Conservation (phyloP, 2,329 filamentous ascomycete species). For the Talaromyces piceae region DNA sequence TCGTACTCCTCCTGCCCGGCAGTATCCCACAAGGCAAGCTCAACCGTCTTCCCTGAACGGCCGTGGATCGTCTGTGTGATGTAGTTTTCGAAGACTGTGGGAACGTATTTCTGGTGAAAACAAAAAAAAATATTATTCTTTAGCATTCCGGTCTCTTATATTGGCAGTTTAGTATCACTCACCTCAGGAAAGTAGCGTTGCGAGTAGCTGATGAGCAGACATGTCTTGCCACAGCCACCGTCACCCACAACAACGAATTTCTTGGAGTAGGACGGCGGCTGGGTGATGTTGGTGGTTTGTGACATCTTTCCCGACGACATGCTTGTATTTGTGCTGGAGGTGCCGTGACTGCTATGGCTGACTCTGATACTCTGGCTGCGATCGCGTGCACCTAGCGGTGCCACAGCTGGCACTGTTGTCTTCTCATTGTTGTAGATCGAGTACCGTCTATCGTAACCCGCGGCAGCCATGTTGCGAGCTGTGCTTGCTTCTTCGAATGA, state of each 20-base stretch:
- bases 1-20: conserved; percentile 45
- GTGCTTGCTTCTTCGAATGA: too few species aligned
- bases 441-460: conserved; percentile 40
- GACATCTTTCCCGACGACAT: conserved; percentile 65
- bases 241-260: conserved; percentile 99
- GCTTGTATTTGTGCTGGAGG: conserved; percentile 76
- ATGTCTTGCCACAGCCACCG: conserved; percentile 97
- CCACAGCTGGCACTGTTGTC: conserved; percentile 33
- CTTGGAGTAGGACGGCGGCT: conserved; percentile 90
- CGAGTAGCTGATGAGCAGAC: conserved; percentile 95
- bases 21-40: conserved; percentile 96
- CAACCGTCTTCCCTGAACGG: conserved; percentile 83
- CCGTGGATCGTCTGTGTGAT: conserved; percentile 93
- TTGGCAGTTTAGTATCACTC: conserved; percentile 22
- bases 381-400: conserved; percentile 39
- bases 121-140: too few species aligned
- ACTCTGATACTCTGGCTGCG: conserved; percentile 56
- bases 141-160: not conserved
- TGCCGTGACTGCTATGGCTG: conserved; percentile 58
- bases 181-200: conserved; percentile 99
- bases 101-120: conserved; percentile 83
- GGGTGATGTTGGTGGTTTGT: conserved; percentile 75
- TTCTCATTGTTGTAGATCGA: conserved; percentile 32
- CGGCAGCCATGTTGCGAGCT: conserved; percentile 1
- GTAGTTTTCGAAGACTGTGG: conserved; percentile 99